phyloP scores from a whole-genome alignment of 495 filamentous ascomycete genomes.

The Daldinia childiae region DNA sequence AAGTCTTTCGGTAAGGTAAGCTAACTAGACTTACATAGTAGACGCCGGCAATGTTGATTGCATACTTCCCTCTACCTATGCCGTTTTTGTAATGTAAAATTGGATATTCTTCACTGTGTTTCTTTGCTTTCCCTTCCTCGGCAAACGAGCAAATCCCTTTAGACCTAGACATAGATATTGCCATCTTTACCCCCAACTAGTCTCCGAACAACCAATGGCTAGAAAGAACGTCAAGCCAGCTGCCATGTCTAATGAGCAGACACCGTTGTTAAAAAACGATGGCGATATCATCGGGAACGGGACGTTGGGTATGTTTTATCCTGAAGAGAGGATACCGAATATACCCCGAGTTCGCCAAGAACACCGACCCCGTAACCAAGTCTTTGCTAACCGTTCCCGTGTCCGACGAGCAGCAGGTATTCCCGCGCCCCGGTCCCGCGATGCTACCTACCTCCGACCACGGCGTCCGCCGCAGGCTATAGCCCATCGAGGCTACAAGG shows the following conservation, averaged over 20 bases:
- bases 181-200: not conserved
- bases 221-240: not conserved
- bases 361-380: not conserved
- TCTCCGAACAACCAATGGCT: constrained; percentile 1
- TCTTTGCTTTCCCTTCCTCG: not conserved
- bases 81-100: not conserved
- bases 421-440: constrained; percentile 13
- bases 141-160: not conserved
- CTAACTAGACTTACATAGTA: not conserved
- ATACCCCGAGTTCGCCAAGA: not conserved
- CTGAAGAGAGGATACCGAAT: not conserved
- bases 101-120: not conserved
- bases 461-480: constrained; percentile 75
- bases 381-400: constrained; percentile 1
- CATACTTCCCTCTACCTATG: not conserved
- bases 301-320: constrained; percentile 25
- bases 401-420: constrained; percentile 22
- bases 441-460: constrained; percentile 16
- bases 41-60: not conserved
- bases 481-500: constrained; percentile 87
- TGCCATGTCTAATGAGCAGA: constrained; percentile 31
- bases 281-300: constrained; percentile 1
- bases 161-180: not conserved
- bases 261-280: constrained; percentile 23
- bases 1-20: not conserved